These are phyloP conservation scores for Trametes coccinea DNA, from an alignment of 768 basidiomycete species.

Conservation along the genomic window DNA sequence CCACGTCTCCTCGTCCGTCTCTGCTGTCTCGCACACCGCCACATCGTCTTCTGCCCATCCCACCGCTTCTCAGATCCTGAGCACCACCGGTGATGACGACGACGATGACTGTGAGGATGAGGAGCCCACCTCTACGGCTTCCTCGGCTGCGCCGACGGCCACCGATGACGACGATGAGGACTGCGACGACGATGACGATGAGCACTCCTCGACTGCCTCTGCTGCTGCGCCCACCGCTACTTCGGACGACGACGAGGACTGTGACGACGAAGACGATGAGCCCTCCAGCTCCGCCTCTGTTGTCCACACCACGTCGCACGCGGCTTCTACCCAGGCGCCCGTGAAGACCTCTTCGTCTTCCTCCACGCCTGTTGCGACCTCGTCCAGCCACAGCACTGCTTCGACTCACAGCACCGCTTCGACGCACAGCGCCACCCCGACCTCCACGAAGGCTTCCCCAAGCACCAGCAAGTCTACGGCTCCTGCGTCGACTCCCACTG, in stretches of 20 bases:
- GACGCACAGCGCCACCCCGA: slow-evolving; percentile 5
- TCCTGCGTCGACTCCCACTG: slow-evolving; percentile 7
- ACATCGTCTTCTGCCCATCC: slow-evolving; percentile 22
- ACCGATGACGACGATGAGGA: slow-evolving; percentile 33
- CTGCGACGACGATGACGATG: slow-evolving; percentile 38
- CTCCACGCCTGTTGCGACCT: slow-evolving; percentile 19
- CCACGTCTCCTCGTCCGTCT: slow-evolving; percentile 25
- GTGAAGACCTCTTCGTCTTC: slow-evolving; percentile 16
- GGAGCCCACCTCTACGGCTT: slow-evolving; percentile 8
- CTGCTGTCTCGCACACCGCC: slow-evolving; percentile 22
- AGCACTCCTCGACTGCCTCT: slow-evolving; percentile 6
- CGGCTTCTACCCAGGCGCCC: slow-evolving; percentile 11
- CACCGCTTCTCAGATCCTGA: slow-evolving; percentile 22
- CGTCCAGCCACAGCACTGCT: slow-evolving; percentile 16
- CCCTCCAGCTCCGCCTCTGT: slow-evolving; percentile 3
- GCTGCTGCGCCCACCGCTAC: slow-evolving; percentile 4
- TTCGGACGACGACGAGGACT: neutral
- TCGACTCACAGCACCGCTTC: slow-evolving; percentile 15
- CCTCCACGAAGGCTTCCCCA: slow-evolving; percentile 14
- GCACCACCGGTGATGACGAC: slow-evolving; percentile 10
- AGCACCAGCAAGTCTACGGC: slow-evolving; percentile 22
- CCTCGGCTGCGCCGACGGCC: slow-evolving; percentile 31
- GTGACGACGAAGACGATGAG: slow-evolving; percentile 2
- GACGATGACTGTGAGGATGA: slow-evolving; percentile 19
- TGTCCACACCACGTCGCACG: slow-evolving; percentile 9